Percentiles rank a stretch among this genome's conserved stretches.
These are phyloP conservation scores for Pseudozyma flocculosa DNA, from an alignment of 1,284 basidiomycete genomes.

Conservation along the genomic window DNA sequence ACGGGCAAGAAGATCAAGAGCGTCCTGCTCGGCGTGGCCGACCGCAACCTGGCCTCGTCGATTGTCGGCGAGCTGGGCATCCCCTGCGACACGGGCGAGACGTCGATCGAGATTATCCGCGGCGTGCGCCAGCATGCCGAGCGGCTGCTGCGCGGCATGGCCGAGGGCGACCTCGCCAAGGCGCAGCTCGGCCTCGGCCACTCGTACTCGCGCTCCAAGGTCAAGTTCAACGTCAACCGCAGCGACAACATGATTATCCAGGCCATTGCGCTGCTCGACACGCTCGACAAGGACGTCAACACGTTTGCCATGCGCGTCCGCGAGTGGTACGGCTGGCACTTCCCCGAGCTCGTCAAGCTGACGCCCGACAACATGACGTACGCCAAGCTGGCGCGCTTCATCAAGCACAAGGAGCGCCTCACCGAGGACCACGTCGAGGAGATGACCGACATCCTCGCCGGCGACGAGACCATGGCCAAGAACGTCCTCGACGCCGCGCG, in stretches of 20 bases:
- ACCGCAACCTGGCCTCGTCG: conserved; percentile 73
- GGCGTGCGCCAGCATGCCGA: conserved; percentile 89
- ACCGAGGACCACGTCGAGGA: conserved; percentile 73
- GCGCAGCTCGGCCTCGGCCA: conserved; percentile 91
- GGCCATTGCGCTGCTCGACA: conserved; percentile 95
- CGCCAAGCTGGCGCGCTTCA: conserved; percentile 80
- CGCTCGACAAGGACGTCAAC: conserved; percentile 99
- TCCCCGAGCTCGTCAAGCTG: conserved; percentile 92
- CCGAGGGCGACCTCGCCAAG: conserved; percentile 83
- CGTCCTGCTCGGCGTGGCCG: conserved; percentile 80
- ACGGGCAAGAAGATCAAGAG: conserved; percentile 72
- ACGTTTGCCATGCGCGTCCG: conserved; percentile 96
- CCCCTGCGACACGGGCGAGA: conserved; percentile 83
- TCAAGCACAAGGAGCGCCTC: conserved; percentile 75
- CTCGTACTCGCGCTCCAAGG: conserved; percentile 95
- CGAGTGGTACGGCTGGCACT: conserved; percentile 99
- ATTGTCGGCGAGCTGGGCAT: conserved; percentile 79
- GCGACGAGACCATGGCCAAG: conserved; percentile 82
- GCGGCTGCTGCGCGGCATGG: conserved; percentile 82
- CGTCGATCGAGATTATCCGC: conserved; percentile 83
- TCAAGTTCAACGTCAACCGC: conserved; percentile 96
- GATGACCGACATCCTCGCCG: conserved; percentile 78
- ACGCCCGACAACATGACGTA: conserved; percentile 96
- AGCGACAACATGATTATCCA: conserved; percentile 99
- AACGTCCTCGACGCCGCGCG: conserved; percentile 92